Evolutionary conservation across 768 basidiomycete species (phyloP).

Genomic region (Infundibulicybe gibba): DNA sequence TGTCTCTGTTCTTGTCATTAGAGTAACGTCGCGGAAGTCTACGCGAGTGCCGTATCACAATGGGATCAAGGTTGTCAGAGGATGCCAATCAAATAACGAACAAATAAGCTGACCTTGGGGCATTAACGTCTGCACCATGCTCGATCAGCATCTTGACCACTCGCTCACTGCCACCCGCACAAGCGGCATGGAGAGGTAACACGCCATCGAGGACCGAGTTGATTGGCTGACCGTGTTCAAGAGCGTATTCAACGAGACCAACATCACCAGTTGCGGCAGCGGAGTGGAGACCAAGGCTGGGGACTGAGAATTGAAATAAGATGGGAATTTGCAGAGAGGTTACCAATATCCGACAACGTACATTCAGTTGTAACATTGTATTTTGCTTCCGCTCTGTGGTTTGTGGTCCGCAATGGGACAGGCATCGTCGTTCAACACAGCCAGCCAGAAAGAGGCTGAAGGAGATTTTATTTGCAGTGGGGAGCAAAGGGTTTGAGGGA

Average conservation of each 20-base stretch:
- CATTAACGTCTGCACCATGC: conserved; percentile 96
- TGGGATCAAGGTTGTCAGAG: conserved; percentile 4
- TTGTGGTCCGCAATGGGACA: conserved; percentile 42
- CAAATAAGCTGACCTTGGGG: conserved; percentile 61
- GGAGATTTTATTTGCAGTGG: conserved; percentile 6
- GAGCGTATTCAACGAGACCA: conserved; percentile 89
- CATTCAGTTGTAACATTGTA: conserved; percentile 60
- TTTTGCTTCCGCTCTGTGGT: conserved; percentile 48
- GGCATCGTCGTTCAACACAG: conserved; percentile 35
- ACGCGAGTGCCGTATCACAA: conserved; percentile 8
- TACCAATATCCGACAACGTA: conserved; percentile 21
- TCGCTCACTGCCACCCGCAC: conserved; percentile 83
- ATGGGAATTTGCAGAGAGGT: background rate
- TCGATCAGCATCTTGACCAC: conserved; percentile 90
- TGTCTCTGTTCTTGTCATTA: conserved; percentile 60
- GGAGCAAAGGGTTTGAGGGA: no score
- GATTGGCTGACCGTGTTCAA: conserved; percentile 92
- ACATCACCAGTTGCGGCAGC: conserved; percentile 85
- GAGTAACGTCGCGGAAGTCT: conserved; percentile 77
- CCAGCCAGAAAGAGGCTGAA: conserved; percentile 10
- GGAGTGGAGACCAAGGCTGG: conserved; percentile 72
- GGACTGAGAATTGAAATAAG: conserved; percentile 39
- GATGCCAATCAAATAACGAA: conserved; percentile 3
- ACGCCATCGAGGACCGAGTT: conserved; percentile 96
- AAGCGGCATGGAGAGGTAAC: conserved; percentile 94